phyloP scores from a whole-genome alignment of 306 rosid species.

The Fagus crenata region DNA sequence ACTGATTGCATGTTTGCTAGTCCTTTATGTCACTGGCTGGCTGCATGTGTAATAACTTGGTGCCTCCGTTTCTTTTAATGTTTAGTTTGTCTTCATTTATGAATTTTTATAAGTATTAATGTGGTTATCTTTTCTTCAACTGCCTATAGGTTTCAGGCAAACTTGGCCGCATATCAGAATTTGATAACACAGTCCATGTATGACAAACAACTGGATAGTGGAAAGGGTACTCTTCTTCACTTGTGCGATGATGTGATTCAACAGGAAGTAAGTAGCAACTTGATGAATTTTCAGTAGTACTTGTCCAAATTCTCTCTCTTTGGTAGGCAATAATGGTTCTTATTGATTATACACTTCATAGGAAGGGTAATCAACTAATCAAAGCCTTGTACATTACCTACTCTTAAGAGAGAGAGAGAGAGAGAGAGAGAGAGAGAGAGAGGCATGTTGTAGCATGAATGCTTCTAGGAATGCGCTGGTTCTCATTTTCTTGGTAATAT shows the following conservation, averaged over 20 bases:
- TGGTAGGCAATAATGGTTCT: conserved; percentile 4
- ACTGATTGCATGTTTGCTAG: conserved; percentile 17
- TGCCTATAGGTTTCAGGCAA: conserved; percentile 75
- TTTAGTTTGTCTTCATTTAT: background rate
- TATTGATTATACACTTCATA: background rate
- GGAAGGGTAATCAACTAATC: background rate
- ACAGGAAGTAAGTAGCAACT: conserved; percentile 74
- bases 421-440: background rate
- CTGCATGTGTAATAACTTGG: background rate
- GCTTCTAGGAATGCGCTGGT: background rate
- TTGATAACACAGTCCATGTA: conserved; percentile 96
- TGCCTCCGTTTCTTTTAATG: background rate
- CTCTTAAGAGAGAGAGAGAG: background rate
- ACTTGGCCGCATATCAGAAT: conserved; percentile 83
- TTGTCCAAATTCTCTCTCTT: background rate
- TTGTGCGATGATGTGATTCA: conserved; percentile 97
- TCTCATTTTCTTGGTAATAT: background rate
- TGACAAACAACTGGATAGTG: conserved; percentile 94
- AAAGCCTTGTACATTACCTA: background rate
- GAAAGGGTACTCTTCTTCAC: conserved; percentile 98
- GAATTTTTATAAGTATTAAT: conserved; percentile 8
- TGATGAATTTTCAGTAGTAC: conserved; percentile 12
- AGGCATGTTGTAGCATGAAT: background rate
- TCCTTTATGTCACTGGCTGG: conserved; percentile 6
- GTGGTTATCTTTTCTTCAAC: conserved; percentile 21